A percentile compares a stretch with the other conserved stretches of the same genome.
Conservation (phyloP, 345 rosid species). For the Odontarrhena argentea region DNA sequence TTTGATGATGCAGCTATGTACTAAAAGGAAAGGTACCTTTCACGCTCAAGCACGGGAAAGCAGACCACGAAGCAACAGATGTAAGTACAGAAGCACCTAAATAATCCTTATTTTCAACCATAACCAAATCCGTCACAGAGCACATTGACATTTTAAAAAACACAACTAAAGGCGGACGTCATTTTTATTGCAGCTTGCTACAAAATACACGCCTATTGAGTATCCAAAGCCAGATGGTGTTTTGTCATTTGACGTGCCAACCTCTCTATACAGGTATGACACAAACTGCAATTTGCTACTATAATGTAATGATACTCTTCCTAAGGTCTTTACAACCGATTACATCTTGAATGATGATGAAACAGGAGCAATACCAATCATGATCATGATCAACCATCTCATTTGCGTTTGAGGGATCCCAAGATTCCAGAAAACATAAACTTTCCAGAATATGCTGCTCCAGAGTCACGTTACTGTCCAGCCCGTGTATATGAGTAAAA, state of each 20-base stretch:
- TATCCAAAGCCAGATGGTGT: constrained; percentile 89
- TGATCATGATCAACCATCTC: constrained; percentile 91
- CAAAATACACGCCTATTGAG: constrained; percentile 58
- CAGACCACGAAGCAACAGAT: constrained; percentile 85
- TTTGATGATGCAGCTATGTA: constrained; percentile 63
- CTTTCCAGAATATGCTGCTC: constrained; percentile 80
- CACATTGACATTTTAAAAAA: background rate
- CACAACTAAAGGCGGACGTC: background rate
- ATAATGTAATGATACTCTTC: background rate
- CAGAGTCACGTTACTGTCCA: constrained; percentile 92
- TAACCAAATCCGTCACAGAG: constrained; percentile 7
- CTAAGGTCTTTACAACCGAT: background rate
- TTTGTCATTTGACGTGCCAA: constrained; percentile 84
- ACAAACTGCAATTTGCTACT: background rate
- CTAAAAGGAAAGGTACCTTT: constrained; percentile 71
- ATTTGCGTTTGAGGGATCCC: constrained; percentile 74
- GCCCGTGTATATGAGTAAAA: constrained; percentile 95
- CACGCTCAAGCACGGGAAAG: constrained; percentile 87
- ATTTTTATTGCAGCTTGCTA: constrained; percentile 62
- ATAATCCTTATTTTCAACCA: background rate
- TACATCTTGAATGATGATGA: constrained; percentile 25
- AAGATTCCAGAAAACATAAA: constrained; percentile 68
- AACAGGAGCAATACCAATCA: constrained; percentile 96
- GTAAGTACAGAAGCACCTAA: constrained; percentile 46
- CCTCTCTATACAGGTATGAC: constrained; percentile 84